These are phyloP conservation scores for Hymenoscyphus occultus DNA, from an alignment of 2,329 filamentous ascomycete genomes.

Conservation along the genomic window DNA sequence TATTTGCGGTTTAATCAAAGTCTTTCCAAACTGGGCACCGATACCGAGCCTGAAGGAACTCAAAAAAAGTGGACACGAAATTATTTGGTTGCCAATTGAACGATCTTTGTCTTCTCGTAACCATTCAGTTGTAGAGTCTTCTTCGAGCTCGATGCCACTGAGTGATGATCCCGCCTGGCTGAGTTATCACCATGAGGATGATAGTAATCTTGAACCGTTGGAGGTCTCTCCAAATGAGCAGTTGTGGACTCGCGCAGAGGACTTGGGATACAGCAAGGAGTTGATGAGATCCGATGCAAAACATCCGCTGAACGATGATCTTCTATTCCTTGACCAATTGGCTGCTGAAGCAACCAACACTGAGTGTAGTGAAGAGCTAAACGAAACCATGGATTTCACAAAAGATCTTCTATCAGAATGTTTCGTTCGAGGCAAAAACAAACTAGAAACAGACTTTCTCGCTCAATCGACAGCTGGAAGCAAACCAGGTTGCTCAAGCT, in stretches of 20 bases:
- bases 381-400: too few relatives aligned
- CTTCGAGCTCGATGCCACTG: background rate
- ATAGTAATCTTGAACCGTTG: background rate
- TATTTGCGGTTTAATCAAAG: slow-evolving; percentile 9
- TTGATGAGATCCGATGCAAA: background rate
- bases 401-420: too few relatives aligned
- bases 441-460: background rate
- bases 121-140: background rate
- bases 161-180: background rate
- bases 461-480: background rate
- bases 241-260: background rate
- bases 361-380: background rate
- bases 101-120: background rate
- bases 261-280: background rate
- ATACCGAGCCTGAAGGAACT: slow-evolving; percentile 19
- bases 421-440: background rate
- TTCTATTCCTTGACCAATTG: background rate
- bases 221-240: background rate
- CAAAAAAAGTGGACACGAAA: slow-evolving; percentile 14
- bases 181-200: background rate
- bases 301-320: background rate
- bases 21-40: slow-evolving; percentile 13
- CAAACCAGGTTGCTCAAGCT: background rate
- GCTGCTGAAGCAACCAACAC: background rate
- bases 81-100: slow-evolving; percentile 17